A percentile compares a stretch with the other conserved stretches of the same genome.
Conservation (phyloP, 2,329 filamentous ascomycete genomes). For the Arthroderma sp. region DNA sequence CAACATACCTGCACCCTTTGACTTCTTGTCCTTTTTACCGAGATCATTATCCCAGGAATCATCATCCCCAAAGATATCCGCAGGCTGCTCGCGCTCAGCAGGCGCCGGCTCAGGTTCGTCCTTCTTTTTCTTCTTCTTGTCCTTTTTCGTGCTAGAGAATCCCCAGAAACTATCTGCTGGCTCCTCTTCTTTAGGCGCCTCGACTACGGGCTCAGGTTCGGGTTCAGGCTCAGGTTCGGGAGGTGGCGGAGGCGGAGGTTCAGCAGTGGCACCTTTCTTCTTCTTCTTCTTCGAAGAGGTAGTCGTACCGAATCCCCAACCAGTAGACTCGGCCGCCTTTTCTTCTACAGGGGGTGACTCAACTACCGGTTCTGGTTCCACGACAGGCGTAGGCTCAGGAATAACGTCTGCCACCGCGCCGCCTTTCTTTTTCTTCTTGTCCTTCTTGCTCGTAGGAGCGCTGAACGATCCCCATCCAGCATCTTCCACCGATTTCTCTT, state of each 20-base stretch:
- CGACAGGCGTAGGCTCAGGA: slow-evolving; percentile 14
- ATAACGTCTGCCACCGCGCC: not conserved
- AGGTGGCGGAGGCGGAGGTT: slow-evolving; percentile 16
- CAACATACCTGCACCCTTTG: not conserved
- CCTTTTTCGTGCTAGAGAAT: not conserved
- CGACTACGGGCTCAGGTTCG: slow-evolving; percentile 15
- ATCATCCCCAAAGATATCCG: not conserved
- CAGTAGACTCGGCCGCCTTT: slow-evolving; percentile 7
- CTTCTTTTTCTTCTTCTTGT: slow-evolving; percentile 22
- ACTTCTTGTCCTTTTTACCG: not conserved
- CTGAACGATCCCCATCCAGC: not conserved
- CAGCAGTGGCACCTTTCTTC: slow-evolving; percentile 21
- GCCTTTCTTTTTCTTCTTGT: slow-evolving; percentile 1
- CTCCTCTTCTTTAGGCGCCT: slow-evolving; percentile 19
- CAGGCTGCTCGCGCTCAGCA: not conserved
- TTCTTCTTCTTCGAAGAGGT: slow-evolving; percentile 17
- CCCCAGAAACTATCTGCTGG: not conserved
- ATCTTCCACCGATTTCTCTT: not conserved
- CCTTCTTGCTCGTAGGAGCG: not conserved
- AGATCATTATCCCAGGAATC: not conserved
- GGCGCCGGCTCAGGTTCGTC: not conserved
- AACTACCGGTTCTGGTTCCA: slow-evolving; percentile 10
- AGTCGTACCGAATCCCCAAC: not conserved
- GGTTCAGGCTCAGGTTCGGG: slow-evolving; percentile 9
- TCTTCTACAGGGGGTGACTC: slow-evolving; percentile 12